A percentile compares a stretch with the other conserved stretches of the same genome.
Evolutionary conservation across 2,329 filamentous ascomycete species (phyloP).

Genomic region (Cordyceps cateniannulata): DNA sequence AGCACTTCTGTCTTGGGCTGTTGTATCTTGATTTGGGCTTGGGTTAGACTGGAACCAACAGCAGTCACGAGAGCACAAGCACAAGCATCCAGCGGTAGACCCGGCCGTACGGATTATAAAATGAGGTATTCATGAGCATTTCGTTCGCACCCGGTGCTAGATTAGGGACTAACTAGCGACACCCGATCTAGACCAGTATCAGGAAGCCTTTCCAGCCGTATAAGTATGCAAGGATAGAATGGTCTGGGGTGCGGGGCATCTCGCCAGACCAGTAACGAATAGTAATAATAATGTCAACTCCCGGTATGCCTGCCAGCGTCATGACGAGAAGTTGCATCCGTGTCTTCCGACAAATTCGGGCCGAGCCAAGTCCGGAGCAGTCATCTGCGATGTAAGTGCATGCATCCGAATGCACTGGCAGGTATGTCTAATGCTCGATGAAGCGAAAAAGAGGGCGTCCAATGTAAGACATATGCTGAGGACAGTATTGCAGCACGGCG

Average conservation of each 20-base stretch:
- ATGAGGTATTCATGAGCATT: no score
- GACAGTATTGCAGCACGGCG: neutral
- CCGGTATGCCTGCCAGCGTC: neutral
- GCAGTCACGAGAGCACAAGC: no score
- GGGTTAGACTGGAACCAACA: no score
- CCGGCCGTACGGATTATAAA: no score
- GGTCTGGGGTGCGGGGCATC: neutral
- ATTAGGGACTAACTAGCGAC: no score
- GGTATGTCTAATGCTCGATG: no score
- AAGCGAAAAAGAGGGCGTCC: neutral
- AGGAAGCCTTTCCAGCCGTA: no score
- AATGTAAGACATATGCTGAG: neutral
- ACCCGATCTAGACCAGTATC: no score
- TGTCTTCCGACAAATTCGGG: neutral
- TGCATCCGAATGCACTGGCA: neutral
- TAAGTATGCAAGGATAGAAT: neutral
- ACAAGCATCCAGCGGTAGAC: no score
- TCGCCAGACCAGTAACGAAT: neutral
- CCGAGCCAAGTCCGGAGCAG: neutral
- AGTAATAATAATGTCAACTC: neutral
- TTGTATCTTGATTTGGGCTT: no score
- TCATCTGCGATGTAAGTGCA: neutral
- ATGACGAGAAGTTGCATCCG: neutral
- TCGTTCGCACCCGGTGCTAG: no score
- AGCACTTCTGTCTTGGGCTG: no score